These are phyloP conservation scores for Pseudodiploospora longispora DNA, from an alignment of 2,329 filamentous ascomycete genomes.

Conservation along the genomic window DNA sequence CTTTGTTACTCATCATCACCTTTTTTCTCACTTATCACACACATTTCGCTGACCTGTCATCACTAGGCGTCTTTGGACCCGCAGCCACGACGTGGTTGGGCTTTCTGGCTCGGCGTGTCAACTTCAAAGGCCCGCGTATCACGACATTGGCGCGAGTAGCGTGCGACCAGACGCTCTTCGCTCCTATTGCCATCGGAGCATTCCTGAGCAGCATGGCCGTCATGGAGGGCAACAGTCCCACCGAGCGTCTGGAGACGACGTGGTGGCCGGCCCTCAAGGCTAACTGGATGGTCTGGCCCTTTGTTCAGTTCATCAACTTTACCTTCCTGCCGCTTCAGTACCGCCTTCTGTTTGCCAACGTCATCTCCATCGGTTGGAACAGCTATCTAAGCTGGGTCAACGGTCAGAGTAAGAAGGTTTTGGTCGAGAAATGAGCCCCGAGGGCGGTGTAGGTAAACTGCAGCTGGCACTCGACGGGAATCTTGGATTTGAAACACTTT, in stretches of 20 bases:
- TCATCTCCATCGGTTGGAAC: conserved; percentile 64
- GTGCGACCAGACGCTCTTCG: conserved; percentile 75
- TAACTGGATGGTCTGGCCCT: conserved; percentile 86
- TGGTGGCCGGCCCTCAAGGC: conserved; percentile 67
- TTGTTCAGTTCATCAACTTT: conserved; percentile 81
- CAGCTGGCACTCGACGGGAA: too few species aligned
- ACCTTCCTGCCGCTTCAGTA: conserved; percentile 76
- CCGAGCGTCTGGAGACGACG: conserved; percentile 62
- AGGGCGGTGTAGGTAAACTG: too few species aligned
- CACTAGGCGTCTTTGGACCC: conserved; percentile 71
- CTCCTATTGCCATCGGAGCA: conserved; percentile 70
- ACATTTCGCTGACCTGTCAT: background rate
- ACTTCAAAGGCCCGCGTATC: conserved; percentile 53
- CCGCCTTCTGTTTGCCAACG: conserved; percentile 77
- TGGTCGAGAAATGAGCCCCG: too few species aligned
- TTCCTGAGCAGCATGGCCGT: conserved; percentile 82
- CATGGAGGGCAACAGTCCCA: conserved; percentile 55
- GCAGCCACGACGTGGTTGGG: conserved; percentile 81
- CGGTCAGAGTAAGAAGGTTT: conserved; percentile 26
- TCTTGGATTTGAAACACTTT: too few species aligned
- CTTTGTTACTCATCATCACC: background rate
- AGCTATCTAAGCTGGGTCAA: conserved; percentile 57
- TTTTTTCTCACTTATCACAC: conserved; percentile 1
- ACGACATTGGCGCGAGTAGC: conserved; percentile 73
- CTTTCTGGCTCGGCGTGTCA: conserved; percentile 64